Evolutionary conservation across 2,329 filamentous ascomycete species (phyloP).

Genomic region (Aspergillus caelatus): DNA sequence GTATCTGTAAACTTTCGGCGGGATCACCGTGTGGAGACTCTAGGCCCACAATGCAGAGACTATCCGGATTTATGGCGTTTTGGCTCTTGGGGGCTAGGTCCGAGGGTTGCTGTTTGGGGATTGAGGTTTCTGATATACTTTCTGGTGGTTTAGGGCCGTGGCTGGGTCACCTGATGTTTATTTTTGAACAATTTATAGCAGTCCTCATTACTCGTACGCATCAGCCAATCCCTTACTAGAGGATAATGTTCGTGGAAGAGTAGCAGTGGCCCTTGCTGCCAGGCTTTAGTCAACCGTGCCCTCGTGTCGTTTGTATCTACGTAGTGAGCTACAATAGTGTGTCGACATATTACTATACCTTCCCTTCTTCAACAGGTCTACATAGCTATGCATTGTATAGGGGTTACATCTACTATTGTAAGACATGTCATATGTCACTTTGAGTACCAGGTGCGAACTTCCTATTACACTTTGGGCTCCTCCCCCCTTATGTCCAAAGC

Average conservation of each 20-base stretch:
- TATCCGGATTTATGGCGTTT: not conserved
- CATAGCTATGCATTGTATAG: not conserved
- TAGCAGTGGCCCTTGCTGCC: not conserved
- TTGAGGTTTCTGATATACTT: not conserved
- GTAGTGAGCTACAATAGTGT: not conserved
- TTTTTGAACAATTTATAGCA: not conserved
- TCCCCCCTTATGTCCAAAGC: not conserved
- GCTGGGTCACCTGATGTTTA: not conserved
- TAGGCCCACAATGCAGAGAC: not conserved
- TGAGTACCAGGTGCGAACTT: not conserved
- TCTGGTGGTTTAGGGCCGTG: not conserved
- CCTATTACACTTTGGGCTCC: not conserved
- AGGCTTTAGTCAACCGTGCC: accelerated
- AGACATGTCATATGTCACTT: not conserved
- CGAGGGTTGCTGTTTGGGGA: not conserved
- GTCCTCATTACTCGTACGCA: not conserved
- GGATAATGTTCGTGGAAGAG: not conserved
- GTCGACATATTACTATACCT: not conserved
- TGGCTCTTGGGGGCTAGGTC: not conserved
- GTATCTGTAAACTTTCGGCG: not conserved
- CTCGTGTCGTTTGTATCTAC: accelerated
- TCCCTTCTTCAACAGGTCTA: not conserved
- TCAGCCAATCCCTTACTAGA: not conserved
- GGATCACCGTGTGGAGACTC: not conserved
- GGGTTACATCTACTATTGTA: not conserved